Base-by-base conservation (phyloP, 495 filamentous ascomycete genomes). In the Aspergillus baeticus region DNA sequence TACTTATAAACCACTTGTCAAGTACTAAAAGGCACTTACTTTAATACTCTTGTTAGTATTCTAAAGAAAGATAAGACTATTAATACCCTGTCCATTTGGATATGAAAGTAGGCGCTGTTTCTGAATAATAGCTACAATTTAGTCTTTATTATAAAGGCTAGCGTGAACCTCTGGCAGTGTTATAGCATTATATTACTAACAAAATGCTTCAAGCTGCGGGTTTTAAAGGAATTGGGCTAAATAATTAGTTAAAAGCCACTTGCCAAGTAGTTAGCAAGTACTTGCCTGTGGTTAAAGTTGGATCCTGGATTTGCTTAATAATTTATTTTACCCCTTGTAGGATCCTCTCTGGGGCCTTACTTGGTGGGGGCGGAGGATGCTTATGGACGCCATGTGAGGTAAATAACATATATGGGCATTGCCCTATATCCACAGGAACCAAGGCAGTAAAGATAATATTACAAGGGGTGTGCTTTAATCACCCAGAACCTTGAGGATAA, bases 381-480 rank as follows among this genome's bases (percentile, higher is more conserved):
- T 53, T 33, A 48, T 58, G 49, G 13, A 48, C 21, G 1, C 56
- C 56, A 10, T 41, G 49, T 0, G 56, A 58, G 18, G 41, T 53
- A 53, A 58, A 58, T 15, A 53, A 6, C 1, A 58, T 41, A 54
- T 39, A 58, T n/a, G 49, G 49, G 35, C 35, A 58, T 41, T 42
- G 1, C 1, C 18, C 21, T 10, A 58, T 47, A 23, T 58, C 49
- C 1, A 47, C 43, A 6, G 56, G 56, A 0, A 58, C 49, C 34
- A 58, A 23, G 17, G 49, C 49, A 42, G 38, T 53, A 42, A 58
- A 58, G 2, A 31, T 42, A 41, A 58, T 49, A 53, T 42, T 17
- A 47, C 56, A 58, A 1, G 0, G 2, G 29, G 10, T 37, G 33
- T 49, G 42, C 20, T 20, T 21, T 29, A 55, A 20, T 31, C 26